Conservation (phyloP, 768 basidiomycete species). For the Lactifluus pinguis region DNA sequence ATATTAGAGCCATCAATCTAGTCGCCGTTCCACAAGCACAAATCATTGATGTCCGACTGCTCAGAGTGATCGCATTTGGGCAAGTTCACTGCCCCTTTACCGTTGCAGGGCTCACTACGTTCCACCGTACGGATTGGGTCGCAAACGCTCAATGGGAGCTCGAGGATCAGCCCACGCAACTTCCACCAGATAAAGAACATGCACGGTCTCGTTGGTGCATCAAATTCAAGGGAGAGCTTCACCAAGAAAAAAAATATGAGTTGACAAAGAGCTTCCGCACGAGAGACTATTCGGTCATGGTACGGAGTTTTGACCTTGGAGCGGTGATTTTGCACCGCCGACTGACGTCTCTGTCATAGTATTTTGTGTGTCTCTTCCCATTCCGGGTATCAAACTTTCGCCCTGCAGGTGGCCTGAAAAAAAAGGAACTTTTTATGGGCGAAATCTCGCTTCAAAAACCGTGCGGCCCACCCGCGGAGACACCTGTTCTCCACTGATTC, state of each 20-base stretch:
- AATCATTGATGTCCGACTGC: slow-evolving; percentile 6
- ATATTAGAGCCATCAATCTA: neutral
- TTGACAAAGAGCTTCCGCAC: slow-evolving; percentile 1
- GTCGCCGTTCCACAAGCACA: neutral
- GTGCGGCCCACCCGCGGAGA: neutral
- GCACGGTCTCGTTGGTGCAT: slow-evolving; percentile 2
- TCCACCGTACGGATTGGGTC: neutral
- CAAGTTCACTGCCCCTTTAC: neutral
- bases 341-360: neutral
- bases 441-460: neutral
- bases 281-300: slow-evolving; percentile 4
- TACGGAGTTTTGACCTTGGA: neutral
- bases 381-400: neutral
- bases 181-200: neutral
- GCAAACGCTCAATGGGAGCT: slow-evolving; percentile 7
- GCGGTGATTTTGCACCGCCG: no score
- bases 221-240: slow-evolving; percentile 1
- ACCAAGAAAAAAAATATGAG: neutral
- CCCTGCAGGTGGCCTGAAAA: neutral
- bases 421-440: slow-evolving; percentile 1
- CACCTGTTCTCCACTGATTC: neutral
- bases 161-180: neutral
- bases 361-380: slow-evolving; percentile 1
- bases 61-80: slow-evolving; percentile 12
- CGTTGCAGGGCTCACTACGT: neutral